Base-by-base conservation (phyloP, 169 alveolate genomes). In the Plasmodium sp. region DNA sequence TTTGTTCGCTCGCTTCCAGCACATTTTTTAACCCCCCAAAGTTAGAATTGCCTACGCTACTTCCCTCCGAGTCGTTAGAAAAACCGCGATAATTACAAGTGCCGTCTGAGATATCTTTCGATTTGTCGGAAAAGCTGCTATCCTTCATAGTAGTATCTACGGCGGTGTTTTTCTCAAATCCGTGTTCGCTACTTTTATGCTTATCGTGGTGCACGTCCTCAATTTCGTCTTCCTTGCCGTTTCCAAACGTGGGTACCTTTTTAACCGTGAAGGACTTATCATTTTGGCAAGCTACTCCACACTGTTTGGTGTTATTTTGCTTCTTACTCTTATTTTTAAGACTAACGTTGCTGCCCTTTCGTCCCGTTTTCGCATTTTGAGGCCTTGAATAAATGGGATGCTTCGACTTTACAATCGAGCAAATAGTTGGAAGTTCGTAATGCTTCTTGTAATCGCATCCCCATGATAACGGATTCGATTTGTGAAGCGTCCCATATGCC, bases 361-460 rank as follows among this genome's bases (percentile, higher is more conserved):
- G 27, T 43, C 22, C 41, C 27, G 9, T 88, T 79, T 88, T 34
- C 34, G 39, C 62, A 77, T 88, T 82, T 18, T 92, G 73, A 27
- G 95, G 85, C 34, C 75, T 81, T 18, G 92, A 71, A 73, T 92
- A 92, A 31, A 92, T 81, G 77, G 95, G 95, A 58, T 92, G 95
- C 83, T 92, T 92, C n/a, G 95, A 92, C 39, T 92, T 92, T 67
- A 92, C 95, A 81, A 92, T 92, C 34, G 95, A 92, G 51, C 95
- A 92, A 62, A 92, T 92, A 34, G 95, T 92, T 81, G 95, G 95
- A 43, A 92, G 92, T 36, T 92, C 95, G 83, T 92, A 92, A 82
- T 92, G 95, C 36, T 81, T 92, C 77, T 71, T 67, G 67, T 92
- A 92, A 7, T 81, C 85, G 43, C 79, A 51, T 72, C 95, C 95